Percentiles rank a stretch among this genome's conserved stretches.
These are phyloP conservation scores for Brassica balearica DNA, from an alignment of 441 rosid genomes.

Conservation along the genomic window DNA sequence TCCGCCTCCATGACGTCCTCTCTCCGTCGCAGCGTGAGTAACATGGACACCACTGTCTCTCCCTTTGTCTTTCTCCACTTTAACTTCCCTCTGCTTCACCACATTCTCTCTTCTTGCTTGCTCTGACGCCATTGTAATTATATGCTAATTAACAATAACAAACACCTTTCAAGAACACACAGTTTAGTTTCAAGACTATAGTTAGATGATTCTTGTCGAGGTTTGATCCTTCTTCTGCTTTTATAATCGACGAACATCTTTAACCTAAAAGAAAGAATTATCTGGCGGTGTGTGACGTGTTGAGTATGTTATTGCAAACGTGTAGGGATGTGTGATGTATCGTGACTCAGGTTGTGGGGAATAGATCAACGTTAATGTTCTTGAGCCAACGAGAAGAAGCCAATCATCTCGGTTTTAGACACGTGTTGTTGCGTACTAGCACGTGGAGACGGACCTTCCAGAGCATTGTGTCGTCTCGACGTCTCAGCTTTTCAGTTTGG, in stretches of 20 bases:
- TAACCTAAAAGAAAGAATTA: neutral
- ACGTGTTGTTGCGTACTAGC: slow-evolving; percentile 17
- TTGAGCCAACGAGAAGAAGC: slow-evolving; percentile 9
- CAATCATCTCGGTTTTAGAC: neutral
- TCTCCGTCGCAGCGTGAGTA: neutral
- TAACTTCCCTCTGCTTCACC: slow-evolving; percentile 49
- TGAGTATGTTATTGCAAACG: slow-evolving; percentile 15
- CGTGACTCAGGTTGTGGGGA: slow-evolving; percentile 40
- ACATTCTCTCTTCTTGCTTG: slow-evolving; percentile 59
- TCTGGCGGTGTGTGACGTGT: slow-evolving; percentile 40
- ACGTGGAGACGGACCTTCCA: slow-evolving; percentile 31
- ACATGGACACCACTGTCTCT: slow-evolving; percentile 19
- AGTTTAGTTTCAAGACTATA: neutral
- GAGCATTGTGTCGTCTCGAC: neutral
- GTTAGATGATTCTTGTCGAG: slow-evolving; percentile 20
- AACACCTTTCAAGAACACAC: slow-evolving; percentile 5
- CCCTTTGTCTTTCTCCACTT: slow-evolving; percentile 53
- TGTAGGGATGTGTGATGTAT: slow-evolving; percentile 6
- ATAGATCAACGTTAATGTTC: slow-evolving; percentile 5
- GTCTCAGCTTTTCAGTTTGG: slow-evolving; percentile 15
- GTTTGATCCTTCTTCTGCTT: slow-evolving; percentile 23
- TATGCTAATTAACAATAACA: neutral
- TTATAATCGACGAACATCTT: slow-evolving; percentile 26
- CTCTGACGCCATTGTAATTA: slow-evolving; percentile 61
- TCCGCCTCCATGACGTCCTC: slow-evolving; percentile 2